These are phyloP conservation scores for Cutaneotrichosporon mucoides DNA, from an alignment of 1,284 basidiomycete genomes.

Conservation along the genomic window DNA sequence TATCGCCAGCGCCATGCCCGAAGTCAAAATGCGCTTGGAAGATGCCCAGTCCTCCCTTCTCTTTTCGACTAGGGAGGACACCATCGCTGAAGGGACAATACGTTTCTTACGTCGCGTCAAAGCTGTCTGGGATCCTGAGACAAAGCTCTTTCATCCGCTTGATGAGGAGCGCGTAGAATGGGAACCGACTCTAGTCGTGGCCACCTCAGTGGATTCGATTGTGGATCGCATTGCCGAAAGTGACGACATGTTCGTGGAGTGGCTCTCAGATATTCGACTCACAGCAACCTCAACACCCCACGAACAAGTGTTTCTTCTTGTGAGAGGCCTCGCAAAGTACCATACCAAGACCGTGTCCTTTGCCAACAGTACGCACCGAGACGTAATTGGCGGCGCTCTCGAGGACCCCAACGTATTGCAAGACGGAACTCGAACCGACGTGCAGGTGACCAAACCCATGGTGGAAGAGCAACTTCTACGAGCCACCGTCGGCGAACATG, in stretches of 20 bases:
- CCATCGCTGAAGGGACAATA: constrained; percentile 34
- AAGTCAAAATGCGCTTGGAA: constrained; percentile 32
- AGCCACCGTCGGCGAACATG: constrained; percentile 37
- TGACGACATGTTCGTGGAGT: constrained; percentile 25
- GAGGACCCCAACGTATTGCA: not conserved
- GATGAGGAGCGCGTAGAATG: constrained; percentile 40
- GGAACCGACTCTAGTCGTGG: constrained; percentile 44
- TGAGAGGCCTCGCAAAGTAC: constrained; percentile 44
- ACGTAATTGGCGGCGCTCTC: constrained; percentile 30
- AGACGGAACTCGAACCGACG: not conserved
- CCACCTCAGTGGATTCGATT: constrained; percentile 39
- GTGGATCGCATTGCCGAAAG: constrained; percentile 35
- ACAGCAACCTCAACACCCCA: constrained; percentile 20
- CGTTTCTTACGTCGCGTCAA: constrained; percentile 41
- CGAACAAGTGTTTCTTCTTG: constrained; percentile 41
- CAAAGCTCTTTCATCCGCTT: constrained; percentile 38
- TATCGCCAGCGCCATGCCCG: constrained; percentile 40
- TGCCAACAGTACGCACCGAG: constrained; percentile 35
- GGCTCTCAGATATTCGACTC: constrained; percentile 32
- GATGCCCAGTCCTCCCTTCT: constrained; percentile 34
- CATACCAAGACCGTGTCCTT: constrained; percentile 33
- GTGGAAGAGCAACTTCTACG: constrained; percentile 43
- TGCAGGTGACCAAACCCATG: constrained; percentile 30
- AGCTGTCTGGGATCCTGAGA: constrained; percentile 29
- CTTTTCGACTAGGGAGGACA: constrained; percentile 26